A percentile compares a stretch with the other conserved stretches of the same genome.
These are phyloP conservation scores for Psilocybe cubensis DNA, from an alignment of 768 basidiomycete genomes.

Conservation along the genomic window DNA sequence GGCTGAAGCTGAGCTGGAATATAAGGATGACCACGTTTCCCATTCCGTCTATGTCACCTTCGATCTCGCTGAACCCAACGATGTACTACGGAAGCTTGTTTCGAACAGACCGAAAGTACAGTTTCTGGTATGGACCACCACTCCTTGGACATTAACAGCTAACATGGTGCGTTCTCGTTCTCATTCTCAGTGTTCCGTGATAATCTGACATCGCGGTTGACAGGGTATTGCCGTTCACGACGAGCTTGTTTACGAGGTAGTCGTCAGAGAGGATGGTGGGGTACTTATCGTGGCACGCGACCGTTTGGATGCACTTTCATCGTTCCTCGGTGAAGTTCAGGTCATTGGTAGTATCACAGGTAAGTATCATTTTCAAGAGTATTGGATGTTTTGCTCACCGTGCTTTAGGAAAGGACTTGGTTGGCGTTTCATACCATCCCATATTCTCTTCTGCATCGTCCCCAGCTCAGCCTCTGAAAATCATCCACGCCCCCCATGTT, in stretches of 20 bases:
- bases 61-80: conserved; percentile 41
- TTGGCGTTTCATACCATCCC: conserved; percentile 61
- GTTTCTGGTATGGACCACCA: conserved; percentile 94
- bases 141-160: conserved; percentile 94
- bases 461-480: conserved; percentile 32
- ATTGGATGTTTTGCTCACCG: background rate
- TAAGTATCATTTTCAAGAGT: conserved; percentile 10
- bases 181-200: background rate
- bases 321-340: conserved; percentile 40
- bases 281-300: conserved; percentile 56
- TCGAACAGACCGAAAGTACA: conserved; percentile 38
- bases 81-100: conserved; percentile 35
- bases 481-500: conserved; percentile 79
- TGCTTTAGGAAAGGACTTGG: conserved; percentile 48
- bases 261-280: conserved; percentile 26
- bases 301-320: conserved; percentile 42
- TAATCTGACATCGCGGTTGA: background rate
- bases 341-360: conserved; percentile 42
- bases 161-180: conserved; percentile 72
- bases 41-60: conserved; percentile 88
- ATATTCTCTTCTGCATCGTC: conserved; percentile 53
- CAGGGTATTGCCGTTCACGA: conserved; percentile 90
- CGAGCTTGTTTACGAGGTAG: conserved; percentile 67
- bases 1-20: conserved; percentile 92
- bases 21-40: conserved; percentile 87